Evolutionary conservation across 2,329 filamentous ascomycete genomes (phyloP).

Genomic region (Daldinia eschscholtzii): DNA sequence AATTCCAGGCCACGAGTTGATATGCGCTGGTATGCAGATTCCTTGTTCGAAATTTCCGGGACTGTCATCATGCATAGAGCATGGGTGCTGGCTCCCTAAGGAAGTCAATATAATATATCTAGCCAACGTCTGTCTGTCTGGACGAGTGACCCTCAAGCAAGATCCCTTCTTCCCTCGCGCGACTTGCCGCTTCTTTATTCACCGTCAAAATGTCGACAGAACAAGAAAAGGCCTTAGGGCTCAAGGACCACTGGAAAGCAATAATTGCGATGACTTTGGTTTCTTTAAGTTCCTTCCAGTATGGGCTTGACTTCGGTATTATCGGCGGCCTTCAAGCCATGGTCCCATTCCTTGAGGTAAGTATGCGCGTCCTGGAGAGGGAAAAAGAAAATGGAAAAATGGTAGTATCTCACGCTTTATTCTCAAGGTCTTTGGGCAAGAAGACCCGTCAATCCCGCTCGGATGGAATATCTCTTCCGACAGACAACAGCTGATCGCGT

Average conservation of each 20-base stretch:
- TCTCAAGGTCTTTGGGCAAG: conserved; percentile 48
- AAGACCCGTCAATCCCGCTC: conserved; percentile 44
- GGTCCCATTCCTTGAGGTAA: conserved; percentile 51
- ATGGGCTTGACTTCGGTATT: conserved; percentile 53
- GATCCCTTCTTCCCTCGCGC: conserved; percentile 5
- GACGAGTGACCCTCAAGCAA: not conserved
- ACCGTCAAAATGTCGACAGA: conserved; percentile 42
- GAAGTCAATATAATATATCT: conserved; percentile 4
- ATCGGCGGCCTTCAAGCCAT: conserved; percentile 53
- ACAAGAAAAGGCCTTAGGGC: conserved; percentile 34
- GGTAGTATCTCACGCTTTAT: conserved; percentile 16
- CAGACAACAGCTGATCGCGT: conserved; percentile 62
- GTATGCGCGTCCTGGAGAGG: conserved; percentile 1
- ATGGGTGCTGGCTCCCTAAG: conserved; percentile 20
- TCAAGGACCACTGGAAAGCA: conserved; percentile 50
- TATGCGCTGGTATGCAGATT: conserved; percentile 13
- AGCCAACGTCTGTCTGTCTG: not conserved
- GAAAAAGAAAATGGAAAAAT: not conserved
- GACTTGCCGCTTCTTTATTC: not conserved
- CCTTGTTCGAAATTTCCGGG: conserved; percentile 2
- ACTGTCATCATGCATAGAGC: conserved; percentile 13
- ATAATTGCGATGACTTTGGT: conserved; percentile 48
- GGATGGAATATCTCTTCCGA: conserved; percentile 54
- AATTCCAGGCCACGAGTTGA: conserved; percentile 23
- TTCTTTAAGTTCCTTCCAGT: conserved; percentile 52